Evolutionary conservation across 805 yeast genomes (phyloP).

Genomic region (Lachancea thermotolerans): DNA sequence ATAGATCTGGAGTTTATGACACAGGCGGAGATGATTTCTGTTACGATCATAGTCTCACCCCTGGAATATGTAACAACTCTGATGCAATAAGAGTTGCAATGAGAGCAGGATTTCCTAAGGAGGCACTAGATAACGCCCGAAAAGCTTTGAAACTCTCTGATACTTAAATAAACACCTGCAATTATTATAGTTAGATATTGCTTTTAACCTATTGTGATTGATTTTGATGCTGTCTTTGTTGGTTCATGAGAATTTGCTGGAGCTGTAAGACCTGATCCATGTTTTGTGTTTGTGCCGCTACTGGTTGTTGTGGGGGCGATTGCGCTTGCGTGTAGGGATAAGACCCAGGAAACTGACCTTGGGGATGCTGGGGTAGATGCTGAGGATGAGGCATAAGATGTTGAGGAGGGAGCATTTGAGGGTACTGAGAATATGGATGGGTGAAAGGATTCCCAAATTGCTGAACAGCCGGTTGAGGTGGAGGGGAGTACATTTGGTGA

Average conservation of each 20-base stretch:
- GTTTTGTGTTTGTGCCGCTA: constrained; percentile 1
- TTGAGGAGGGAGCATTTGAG: not conserved
- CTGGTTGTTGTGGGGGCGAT: not conserved
- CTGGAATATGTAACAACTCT: constrained; percentile 68
- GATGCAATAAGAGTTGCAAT: constrained; percentile 73
- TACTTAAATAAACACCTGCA: not conserved
- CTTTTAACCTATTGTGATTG: constrained; percentile 10
- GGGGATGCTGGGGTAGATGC: no score
- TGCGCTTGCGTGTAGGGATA: not conserved
- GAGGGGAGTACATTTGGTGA: not conserved
- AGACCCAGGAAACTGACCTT: not conserved
- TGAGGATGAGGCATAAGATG: constrained; percentile 8
- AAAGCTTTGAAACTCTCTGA: constrained; percentile 4
- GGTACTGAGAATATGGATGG: not conserved
- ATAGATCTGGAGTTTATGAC: constrained; percentile 24
- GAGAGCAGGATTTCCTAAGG: constrained; percentile 68
- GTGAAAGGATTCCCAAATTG: not conserved
- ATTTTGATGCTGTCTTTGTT: constrained; percentile 9
- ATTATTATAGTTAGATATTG: no score
- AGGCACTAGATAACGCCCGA: constrained; percentile 49
- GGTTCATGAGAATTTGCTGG: constrained; percentile 10
- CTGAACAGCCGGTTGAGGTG: constrained; percentile 1
- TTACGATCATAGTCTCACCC: constrained; percentile 48
- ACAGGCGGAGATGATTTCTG: constrained; percentile 21
- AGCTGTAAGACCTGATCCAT: constrained; percentile 4